Percentiles rank a stretch among this genome's conserved stretches.
phyloP scores from a whole-genome alignment of 768 basidiomycete species.

The Agaricus blazei region DNA sequence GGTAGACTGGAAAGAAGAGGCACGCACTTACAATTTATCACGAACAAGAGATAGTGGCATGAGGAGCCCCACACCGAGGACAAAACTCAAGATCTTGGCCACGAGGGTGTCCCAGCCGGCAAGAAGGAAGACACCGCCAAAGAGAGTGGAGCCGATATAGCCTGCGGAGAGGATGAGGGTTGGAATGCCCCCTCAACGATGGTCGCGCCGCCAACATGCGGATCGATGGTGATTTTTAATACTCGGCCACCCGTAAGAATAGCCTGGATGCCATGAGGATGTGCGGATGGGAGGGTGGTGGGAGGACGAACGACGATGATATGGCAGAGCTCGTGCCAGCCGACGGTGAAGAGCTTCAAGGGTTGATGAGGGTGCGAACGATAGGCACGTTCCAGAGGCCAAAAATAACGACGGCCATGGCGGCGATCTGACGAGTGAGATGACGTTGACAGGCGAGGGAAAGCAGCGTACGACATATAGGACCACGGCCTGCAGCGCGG shows the following conservation, averaged over 20 bases:
- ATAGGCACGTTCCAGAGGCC: slow-evolving; percentile 87
- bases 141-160: slow-evolving; percentile 76
- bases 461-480: slow-evolving; percentile 62
- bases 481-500: slow-evolving; percentile 52
- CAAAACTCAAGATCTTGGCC: slow-evolving; percentile 89
- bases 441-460: not conserved
- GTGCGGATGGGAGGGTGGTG: not conserved
- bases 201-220: slow-evolving; percentile 71
- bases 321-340: slow-evolving; percentile 87
- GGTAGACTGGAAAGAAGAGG: not conserved
- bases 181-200: slow-evolving; percentile 72
- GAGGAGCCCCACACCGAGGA: slow-evolving; percentile 83
- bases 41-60: slow-evolving; percentile 81
- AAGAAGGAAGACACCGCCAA: slow-evolving; percentile 79
- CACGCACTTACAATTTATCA: slow-evolving; percentile 75
- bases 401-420: slow-evolving; percentile 82
- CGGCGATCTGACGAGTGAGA: slow-evolving; percentile 53
- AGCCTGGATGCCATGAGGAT: slow-evolving; percentile 38
- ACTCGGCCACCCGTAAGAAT: slow-evolving; percentile 77
- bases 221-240: slow-evolving; percentile 78
- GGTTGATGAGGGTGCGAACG: slow-evolving; percentile 72
- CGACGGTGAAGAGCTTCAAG: slow-evolving; percentile 83
- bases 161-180: slow-evolving; percentile 71
- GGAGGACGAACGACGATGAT: slow-evolving; percentile 56
- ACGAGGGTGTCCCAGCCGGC: slow-evolving; percentile 87